Evolutionary conservation across 2,329 filamentous ascomycete genomes (phyloP), one percentile per base, ranked within the genome.

Genomic region (Aplosporella prunicola): DNA sequence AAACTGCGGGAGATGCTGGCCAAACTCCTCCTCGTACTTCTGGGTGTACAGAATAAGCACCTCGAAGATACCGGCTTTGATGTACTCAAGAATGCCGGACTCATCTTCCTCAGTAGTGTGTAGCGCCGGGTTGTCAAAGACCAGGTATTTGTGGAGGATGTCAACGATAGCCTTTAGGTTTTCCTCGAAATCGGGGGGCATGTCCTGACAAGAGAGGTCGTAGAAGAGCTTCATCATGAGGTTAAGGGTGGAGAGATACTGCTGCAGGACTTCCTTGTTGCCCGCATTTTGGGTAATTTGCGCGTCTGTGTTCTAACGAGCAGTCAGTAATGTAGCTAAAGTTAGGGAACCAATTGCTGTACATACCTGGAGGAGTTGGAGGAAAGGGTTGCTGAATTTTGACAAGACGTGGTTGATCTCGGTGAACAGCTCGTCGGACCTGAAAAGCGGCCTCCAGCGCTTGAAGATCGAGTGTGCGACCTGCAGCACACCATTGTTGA

Each of bases 401-500:
- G 68, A 67, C 35, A 98, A 73, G 40, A 98, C 93, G 66, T 98
- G 91, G 61, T 94, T 91, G 67, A 98, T 93, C 64, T 98, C 91
- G 23, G 78, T 82, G 60, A 87, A 98, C 9, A 98, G 76, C 34
- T 83, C 86, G 61, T 98, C 86, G 28, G 88, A 94, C 44, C 83
- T 78, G 66, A 93, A 95, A 26, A 98, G 71, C 7, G 91, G 93
- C 47, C 91, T 76, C 91, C 91, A 98, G 59, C 91, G 74, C 58
- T 82, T 84, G 66, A 96, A 98, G 51, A 98, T 96, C 32, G 91
- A 96, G 64, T 98, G 91, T 49, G 93, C 93, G 29, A 98, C 91
- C 63, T 94, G 87, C 43, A 98, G 70, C 13, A 98, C 91, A 47
- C 91, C 93, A 51, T 88, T 85, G 62, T 96, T 98, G 58, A 87